Evolutionary conservation across 768 basidiomycete species (phyloP).

Genomic region (Cubamyces lactineus): DNA sequence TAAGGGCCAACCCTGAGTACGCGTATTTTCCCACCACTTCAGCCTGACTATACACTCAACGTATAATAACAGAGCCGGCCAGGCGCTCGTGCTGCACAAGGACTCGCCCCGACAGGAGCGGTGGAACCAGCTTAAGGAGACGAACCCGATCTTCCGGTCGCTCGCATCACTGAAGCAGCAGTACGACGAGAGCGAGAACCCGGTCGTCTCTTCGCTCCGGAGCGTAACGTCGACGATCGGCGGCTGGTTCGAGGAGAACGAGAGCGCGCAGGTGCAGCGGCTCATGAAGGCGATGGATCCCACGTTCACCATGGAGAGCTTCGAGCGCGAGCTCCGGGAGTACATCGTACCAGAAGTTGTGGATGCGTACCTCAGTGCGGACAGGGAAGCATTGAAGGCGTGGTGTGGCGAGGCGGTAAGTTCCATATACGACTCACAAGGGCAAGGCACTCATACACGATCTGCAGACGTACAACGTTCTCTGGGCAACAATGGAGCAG

Average conservation of each 20-base stretch:
- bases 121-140: conserved; percentile 80
- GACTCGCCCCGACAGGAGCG: conserved; percentile 77
- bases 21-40: conserved; percentile 33
- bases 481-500: conserved; percentile 97
- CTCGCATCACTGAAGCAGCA: conserved; percentile 62
- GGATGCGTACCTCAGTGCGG: conserved; percentile 92
- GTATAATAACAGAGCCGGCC: conserved; percentile 66
- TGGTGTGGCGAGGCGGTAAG: conserved; percentile 98
- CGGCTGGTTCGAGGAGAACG: conserved; percentile 95
- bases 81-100: conserved; percentile 82
- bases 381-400: conserved; percentile 77
- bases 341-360: conserved; percentile 98
- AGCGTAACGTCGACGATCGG: conserved; percentile 84
- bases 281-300: conserved; percentile 90
- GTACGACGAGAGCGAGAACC: conserved; percentile 93
- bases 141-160: conserved; percentile 73
- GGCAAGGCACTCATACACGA: not conserved
- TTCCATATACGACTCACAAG: conserved; percentile 10
- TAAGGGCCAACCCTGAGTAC: conserved; percentile 81
- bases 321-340: conserved; percentile 89
- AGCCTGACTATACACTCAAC: not conserved
- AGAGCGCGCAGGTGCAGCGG: conserved; percentile 93
- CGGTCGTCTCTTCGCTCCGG: conserved; percentile 79
- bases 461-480: conserved; percentile 89
- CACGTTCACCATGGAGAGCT: conserved; percentile 79